Evolutionary conservation across 108 stramenopile species (phyloP).

Genomic region (Cyclotella kingstonii): DNA sequence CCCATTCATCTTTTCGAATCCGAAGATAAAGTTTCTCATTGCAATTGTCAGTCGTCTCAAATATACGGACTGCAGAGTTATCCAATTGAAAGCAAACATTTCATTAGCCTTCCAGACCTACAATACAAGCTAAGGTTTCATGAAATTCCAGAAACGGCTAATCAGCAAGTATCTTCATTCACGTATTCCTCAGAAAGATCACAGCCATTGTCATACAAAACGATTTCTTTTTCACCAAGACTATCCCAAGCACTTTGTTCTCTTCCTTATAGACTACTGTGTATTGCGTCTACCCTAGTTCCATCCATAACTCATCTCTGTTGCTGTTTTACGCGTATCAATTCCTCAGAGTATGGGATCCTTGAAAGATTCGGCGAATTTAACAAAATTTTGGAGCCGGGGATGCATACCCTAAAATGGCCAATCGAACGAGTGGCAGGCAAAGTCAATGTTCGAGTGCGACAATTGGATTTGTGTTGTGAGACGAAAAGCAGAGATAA

Average conservation of each 20-base stretch:
- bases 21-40: background rate
- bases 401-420: slow-evolving; percentile 40
- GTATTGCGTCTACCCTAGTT: slow-evolving; percentile 25
- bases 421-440: slow-evolving; percentile 41
- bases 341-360: slow-evolving; percentile 33
- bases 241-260: background rate
- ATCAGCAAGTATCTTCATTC: background rate
- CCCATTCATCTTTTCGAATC: background rate
- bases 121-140: slow-evolving; percentile 1
- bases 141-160: background rate
- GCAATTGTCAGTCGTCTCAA: background rate
- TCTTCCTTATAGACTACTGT: slow-evolving; percentile 28
- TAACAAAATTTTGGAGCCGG: slow-evolving; percentile 29
- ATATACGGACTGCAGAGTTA: background rate
- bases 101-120: background rate
- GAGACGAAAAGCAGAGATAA: slow-evolving; percentile 76
- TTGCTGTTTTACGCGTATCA: slow-evolving; percentile 38
- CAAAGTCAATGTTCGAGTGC: slow-evolving; percentile 41
- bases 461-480: slow-evolving; percentile 55
- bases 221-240: background rate
- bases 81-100: slow-evolving; percentile 2
- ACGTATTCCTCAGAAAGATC: background rate
- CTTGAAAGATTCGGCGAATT: slow-evolving; percentile 39
- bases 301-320: slow-evolving; percentile 28
- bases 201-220: background rate